Conservation (phyloP, 1,284 basidiomycete species). For the Naganishia liquefaciens region DNA sequence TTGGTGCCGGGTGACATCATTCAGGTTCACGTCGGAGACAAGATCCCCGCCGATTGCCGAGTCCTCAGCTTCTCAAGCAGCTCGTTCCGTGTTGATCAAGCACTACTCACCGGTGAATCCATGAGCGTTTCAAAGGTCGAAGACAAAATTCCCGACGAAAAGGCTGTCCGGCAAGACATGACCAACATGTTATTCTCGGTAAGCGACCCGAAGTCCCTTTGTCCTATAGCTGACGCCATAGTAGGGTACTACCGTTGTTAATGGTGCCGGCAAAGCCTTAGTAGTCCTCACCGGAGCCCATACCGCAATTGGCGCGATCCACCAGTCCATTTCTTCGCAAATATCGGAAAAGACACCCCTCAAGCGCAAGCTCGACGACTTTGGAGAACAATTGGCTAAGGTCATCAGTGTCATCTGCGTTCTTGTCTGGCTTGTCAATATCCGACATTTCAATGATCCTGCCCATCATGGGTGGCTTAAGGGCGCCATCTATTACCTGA, state of each 20-base stretch:
- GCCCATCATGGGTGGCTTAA: slow-evolving; percentile 83
- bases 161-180: slow-evolving; percentile 94
- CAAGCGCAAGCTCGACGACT: slow-evolving; percentile 93
- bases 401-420: slow-evolving; percentile 93
- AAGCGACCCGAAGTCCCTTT: slow-evolving; percentile 42
- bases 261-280: slow-evolving; percentile 78
- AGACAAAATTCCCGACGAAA: slow-evolving; percentile 65
- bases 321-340: slow-evolving; percentile 72
- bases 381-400: slow-evolving; percentile 92
- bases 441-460: slow-evolving; percentile 89
- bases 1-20: slow-evolving; percentile 93
- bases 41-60: slow-evolving; percentile 88
- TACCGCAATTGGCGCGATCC: slow-evolving; percentile 92
- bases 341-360: slow-evolving; percentile 85
- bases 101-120: slow-evolving; percentile 90
- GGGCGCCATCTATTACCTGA: slow-evolving; percentile 95
- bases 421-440: slow-evolving; percentile 93
- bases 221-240: slow-evolving; percentile 2
- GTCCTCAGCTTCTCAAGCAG: slow-evolving; percentile 78
- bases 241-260: slow-evolving; percentile 90
- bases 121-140: slow-evolving; percentile 78
- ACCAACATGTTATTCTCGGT: slow-evolving; percentile 90
- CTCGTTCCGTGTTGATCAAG: slow-evolving; percentile 89
- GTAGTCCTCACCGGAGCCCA: slow-evolving; percentile 80
- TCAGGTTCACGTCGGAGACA: slow-evolving; percentile 85